Evolutionary conservation across 1,284 basidiomycete genomes (phyloP), one percentile per base, ranked within the genome.

Genomic region (Laetiporus sulphureus): DNA sequence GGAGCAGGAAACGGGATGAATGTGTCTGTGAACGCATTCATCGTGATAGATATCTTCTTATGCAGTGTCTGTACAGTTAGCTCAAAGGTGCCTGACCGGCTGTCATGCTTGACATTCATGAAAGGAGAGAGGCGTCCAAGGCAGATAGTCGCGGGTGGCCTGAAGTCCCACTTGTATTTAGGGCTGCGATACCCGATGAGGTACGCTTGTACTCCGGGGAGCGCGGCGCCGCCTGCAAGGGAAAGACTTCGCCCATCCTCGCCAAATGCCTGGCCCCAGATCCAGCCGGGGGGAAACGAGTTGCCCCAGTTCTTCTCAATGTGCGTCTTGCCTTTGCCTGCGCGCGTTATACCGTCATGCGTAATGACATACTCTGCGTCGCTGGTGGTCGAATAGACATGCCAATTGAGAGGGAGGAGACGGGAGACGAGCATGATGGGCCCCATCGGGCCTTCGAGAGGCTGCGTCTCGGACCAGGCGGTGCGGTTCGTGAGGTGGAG

Each of bases 221-320:
- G 43, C 20, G 54, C 56, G 4, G 32, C 35, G 1, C 56, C 56
- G 33, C 56, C 56, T 5, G 56, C 54, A 30, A 58, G 44, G 33
- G 49, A 49, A 18, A 58, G 41, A 11, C 42, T 53, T 29, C 23
- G 44, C 25, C 29, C 37, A 4, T 32, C 39, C 5, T 20, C 38
- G 13, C 44, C 41, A 41, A 55, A 55, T 33, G 56, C 34, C 25
- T 58, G 55, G 29, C 52, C 47, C 56, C 56, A 58, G 41, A 58
- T 49, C 56, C 56, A 58, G 13, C 55, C 55, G 3, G 16, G 18
- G 15, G 55, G 55, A 37, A 58, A 58, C 15, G 52, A 49, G 32
- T 41, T 43, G 32, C 55, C 55, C 56, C 55, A 58, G 53, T 56
- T 58, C 52, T 58, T 58, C 46, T 58, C 56, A 37, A 52, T 25